Conservation (phyloP, 2,329 filamentous ascomycete genomes). For the Aspergillus aculeatus region DNA sequence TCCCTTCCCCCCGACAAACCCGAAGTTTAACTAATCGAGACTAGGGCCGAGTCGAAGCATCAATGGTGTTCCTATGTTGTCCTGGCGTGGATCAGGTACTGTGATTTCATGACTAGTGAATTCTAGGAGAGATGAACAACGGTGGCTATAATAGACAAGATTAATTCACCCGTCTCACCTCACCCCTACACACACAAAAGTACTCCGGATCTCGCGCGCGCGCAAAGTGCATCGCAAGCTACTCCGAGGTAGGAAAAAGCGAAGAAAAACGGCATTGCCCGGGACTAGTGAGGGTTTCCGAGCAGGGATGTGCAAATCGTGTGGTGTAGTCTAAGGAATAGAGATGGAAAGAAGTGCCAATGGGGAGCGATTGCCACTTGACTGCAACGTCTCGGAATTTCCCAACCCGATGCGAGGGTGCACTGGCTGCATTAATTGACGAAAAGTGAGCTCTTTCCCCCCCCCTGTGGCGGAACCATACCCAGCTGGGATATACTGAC, state of each 20-base stretch:
- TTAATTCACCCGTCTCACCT: not conserved
- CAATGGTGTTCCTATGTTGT: not conserved
- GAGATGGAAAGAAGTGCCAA: not conserved
- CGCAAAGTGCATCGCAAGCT: not conserved
- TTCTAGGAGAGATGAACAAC: not conserved
- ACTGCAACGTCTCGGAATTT: not conserved
- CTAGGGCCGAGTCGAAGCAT: not conserved
- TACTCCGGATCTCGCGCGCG: not conserved
- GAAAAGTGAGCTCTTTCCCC: not conserved
- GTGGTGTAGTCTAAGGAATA: not conserved
- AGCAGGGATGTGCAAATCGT: not conserved
- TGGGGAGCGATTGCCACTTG: not conserved
- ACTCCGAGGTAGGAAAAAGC: not conserved
- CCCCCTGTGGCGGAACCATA: not conserved
- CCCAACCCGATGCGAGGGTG: not conserved
- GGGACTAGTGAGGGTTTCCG: not conserved
- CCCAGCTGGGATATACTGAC: not conserved
- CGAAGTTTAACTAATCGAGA: not conserved
- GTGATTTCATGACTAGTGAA: not conserved
- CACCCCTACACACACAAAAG: not conserved
- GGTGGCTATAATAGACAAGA: not conserved
- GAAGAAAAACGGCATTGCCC: not conserved
- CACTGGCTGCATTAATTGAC: not conserved
- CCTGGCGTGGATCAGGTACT: not conserved
- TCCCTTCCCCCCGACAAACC: not conserved